Evolutionary conservation across 73 alveolate species (phyloP).

Genomic region (Stentor roeselii): DNA sequence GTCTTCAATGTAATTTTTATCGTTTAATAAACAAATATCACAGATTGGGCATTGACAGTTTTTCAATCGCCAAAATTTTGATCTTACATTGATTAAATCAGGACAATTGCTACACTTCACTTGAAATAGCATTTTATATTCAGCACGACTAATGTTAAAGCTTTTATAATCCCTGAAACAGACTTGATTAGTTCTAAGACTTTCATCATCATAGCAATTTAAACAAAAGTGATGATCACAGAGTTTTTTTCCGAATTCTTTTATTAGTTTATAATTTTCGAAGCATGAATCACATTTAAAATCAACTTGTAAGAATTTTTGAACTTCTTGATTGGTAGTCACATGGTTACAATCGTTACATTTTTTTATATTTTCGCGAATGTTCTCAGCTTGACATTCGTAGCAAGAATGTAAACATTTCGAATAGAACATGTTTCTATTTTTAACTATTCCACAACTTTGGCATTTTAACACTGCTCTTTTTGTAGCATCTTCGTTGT

Average conservation of each 20-base stretch:
- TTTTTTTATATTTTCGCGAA: not conserved
- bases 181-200: not conserved
- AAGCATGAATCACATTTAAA: not conserved
- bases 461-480: not conserved
- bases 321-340: not conserved
- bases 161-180: not conserved
- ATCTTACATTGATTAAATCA: not conserved
- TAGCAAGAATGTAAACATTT: not conserved
- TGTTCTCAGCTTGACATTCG: not conserved
- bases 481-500: not conserved
- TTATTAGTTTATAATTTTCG: no score
- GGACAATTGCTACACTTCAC: not conserved
- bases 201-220: not conserved
- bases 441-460: not conserved
- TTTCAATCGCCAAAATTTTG: not conserved
- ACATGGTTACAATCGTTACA: not conserved
- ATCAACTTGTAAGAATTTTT: not conserved
- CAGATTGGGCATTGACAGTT: not conserved
- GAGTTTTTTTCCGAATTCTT: not conserved
- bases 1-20: no score
- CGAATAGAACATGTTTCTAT: not conserved
- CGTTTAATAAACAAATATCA: no score
- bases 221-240: not conserved
- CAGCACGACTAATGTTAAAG: not conserved
- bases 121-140: no score